A percentile compares a stretch with the other conserved stretches of the same genome.
Evolutionary conservation across 164 flowering plant genomes (phyloP).

Genomic region (Vitis labrusca): DNA sequence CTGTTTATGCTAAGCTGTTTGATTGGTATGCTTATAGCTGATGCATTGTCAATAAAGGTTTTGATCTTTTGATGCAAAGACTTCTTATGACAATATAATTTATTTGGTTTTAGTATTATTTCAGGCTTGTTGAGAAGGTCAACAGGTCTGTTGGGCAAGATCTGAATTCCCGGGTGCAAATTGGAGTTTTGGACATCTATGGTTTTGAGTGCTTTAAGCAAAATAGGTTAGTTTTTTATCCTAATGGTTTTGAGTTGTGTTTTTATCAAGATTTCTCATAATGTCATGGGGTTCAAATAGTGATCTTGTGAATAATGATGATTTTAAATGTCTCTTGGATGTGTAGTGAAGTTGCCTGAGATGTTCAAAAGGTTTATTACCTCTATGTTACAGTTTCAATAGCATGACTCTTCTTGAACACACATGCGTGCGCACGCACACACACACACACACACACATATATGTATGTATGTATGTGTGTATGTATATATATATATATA

Average conservation of each 20-base stretch:
- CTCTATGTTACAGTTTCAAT: too few relatives aligned
- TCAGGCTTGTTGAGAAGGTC: conserved; percentile 96
- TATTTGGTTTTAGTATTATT: conserved; percentile 14
- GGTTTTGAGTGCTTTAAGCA: conserved; percentile 90
- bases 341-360: too few relatives aligned
- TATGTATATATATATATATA: too few relatives aligned
- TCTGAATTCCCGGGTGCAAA: conserved; percentile 62
- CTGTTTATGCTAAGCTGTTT: conserved; percentile 84
- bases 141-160: conserved; percentile 97
- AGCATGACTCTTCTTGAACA: too few relatives aligned
- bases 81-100: neutral
- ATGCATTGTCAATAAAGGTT: neutral
- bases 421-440: too few relatives aligned
- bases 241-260: neutral
- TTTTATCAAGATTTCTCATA: neutral
- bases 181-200: conserved; percentile 95
- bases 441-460: too few relatives aligned
- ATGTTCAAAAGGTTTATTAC: too few relatives aligned
- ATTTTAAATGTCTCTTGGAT: too few relatives aligned
- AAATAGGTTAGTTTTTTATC: conserved; percentile 57
- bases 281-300: neutral
- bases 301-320: too few relatives aligned
- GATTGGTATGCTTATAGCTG: conserved; percentile 63
- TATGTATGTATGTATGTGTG: too few relatives aligned
- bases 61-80: neutral